A percentile compares a stretch with the other conserved stretches of the same genome.
Evolutionary conservation across 331 rosid species (phyloP).

Genomic region (Phaseolus coccineus): DNA sequence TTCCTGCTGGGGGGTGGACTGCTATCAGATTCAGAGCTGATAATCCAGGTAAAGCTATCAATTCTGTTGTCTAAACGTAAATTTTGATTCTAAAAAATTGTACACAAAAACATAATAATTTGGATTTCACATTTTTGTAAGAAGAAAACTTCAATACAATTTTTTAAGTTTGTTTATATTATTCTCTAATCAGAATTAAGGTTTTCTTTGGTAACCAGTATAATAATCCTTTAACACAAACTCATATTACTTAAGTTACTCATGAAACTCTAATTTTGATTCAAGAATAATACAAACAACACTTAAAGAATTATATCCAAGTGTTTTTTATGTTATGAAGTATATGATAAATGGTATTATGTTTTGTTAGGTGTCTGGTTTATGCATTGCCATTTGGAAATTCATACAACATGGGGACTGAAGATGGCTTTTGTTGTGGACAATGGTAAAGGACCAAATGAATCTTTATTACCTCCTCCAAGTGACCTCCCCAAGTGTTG

Average conservation of each 20-base stretch:
- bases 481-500: slow-evolving; percentile 73
- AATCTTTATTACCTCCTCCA: slow-evolving; percentile 81
- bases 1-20: slow-evolving; percentile 86
- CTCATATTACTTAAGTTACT: too few relatives aligned
- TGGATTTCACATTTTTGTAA: neutral
- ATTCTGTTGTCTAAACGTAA: neutral
- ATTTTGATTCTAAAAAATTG: neutral
- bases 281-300: too few relatives aligned
- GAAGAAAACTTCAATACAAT: neutral
- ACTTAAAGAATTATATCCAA: too few relatives aligned
- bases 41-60: slow-evolving; percentile 71
- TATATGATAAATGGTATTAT: neutral
- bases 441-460: slow-evolving; percentile 74
- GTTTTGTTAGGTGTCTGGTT: slow-evolving; percentile 75
- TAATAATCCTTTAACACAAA: too few relatives aligned
- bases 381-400: slow-evolving; percentile 84
- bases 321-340: neutral
- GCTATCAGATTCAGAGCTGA: slow-evolving; percentile 84
- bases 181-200: too few relatives aligned
- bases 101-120: neutral
- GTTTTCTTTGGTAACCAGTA: too few relatives aligned
- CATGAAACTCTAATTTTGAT: too few relatives aligned
- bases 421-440: slow-evolving; percentile 92
- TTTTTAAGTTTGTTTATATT: too few relatives aligned
- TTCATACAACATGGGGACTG: slow-evolving; percentile 85